phyloP scores from a whole-genome alignment of 148 eudicot species.

The Rhododendron ovatum region DNA sequence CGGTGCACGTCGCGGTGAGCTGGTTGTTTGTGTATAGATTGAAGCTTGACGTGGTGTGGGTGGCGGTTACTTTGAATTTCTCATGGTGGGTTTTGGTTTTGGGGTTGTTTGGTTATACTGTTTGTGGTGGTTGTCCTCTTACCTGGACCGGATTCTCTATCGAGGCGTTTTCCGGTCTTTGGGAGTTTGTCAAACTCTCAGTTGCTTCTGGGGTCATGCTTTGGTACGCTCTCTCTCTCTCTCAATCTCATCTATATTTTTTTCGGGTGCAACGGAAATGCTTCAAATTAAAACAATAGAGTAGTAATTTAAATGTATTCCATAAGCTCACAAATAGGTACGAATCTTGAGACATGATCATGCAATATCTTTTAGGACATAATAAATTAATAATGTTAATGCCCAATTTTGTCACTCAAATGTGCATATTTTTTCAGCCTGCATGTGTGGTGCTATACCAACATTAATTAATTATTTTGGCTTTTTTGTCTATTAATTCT shows the following conservation, averaged over 20 bases:
- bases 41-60: constrained; percentile 33
- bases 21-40: constrained; percentile 37
- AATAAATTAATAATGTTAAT: no score
- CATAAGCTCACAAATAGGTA: no score
- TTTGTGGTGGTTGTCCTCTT: constrained; percentile 39
- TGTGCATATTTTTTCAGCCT: background rate
- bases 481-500: background rate
- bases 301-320: no score
- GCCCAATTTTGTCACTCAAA: background rate
- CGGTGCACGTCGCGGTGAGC: constrained; percentile 28
- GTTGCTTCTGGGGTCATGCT: constrained; percentile 54
- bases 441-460: no score
- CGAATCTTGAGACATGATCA: no score
- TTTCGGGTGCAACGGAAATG: no score
- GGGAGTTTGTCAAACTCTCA: constrained; percentile 51
- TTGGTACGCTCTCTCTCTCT: constrained; percentile 24
- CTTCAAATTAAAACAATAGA: no score
- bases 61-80: constrained; percentile 25
- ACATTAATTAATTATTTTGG: background rate
- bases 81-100: constrained; percentile 48
- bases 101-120: constrained; percentile 31
- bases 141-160: constrained; percentile 53
- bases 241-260: no score
- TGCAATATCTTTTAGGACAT: no score
- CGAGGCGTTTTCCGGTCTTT: constrained; percentile 50